Evolutionary conservation across 1,284 basidiomycete species (phyloP).

Genomic region (Nidula niveotomentosa): DNA sequence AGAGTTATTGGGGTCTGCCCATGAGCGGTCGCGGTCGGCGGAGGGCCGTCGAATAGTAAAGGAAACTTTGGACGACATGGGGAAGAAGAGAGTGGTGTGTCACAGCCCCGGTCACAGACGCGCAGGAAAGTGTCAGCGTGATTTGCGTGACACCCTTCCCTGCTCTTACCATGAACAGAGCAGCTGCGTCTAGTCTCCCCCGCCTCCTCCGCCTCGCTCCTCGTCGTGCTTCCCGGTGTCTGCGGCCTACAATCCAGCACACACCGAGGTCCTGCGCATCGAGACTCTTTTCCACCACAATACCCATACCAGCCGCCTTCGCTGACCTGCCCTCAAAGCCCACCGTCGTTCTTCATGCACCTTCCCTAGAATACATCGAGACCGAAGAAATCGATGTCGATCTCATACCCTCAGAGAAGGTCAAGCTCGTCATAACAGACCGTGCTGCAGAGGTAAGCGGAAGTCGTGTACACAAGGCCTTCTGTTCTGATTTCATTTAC

Average conservation of each 20-base stretch:
- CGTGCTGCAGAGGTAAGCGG: conserved; percentile 66
- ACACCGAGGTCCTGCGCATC: not conserved
- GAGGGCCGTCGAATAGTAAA: conserved; percentile 75
- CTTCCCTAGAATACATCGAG: conserved; percentile 47
- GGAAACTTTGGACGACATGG: conserved; percentile 53
- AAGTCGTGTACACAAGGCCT: not conserved
- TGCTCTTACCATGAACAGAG: not conserved
- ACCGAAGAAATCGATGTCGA: conserved; percentile 58
- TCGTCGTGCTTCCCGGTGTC: not conserved
- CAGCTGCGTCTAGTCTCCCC: not conserved
- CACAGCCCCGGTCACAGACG: not conserved
- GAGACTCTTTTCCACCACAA: conserved; percentile 19
- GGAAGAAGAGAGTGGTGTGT: conserved; percentile 6
- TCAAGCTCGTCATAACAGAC: conserved; percentile 59
- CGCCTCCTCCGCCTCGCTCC: not conserved
- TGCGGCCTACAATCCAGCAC: not conserved
- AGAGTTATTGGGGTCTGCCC: conserved; percentile 43
- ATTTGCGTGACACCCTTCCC: not conserved
- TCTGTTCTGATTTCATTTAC: conserved; percentile 1
- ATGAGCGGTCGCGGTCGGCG: conserved; percentile 44
- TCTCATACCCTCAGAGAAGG: conserved; percentile 41
- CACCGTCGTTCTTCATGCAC: conserved; percentile 41
- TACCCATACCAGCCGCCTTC: conserved; percentile 25
- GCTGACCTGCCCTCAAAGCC: conserved; percentile 37
- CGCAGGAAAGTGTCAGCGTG: too few relatives aligned